phyloP scores from a whole-genome alignment of 2,329 filamentous ascomycete genomes.

The Venturia oleaginea region DNA sequence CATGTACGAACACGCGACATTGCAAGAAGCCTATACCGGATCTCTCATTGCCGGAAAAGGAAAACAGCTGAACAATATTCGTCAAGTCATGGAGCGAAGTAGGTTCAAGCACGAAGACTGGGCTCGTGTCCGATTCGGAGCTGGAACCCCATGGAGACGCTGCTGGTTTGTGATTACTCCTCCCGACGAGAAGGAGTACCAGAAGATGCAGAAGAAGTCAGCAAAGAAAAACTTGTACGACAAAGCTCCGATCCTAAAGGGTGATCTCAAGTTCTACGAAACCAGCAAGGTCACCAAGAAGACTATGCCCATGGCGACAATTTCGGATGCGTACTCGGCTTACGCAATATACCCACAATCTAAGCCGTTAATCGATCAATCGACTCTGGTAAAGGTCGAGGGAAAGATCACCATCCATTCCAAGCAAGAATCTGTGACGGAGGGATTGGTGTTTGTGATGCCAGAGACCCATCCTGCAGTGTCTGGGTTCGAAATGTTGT shows the following conservation, averaged over 20 bases:
- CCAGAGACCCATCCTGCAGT: conserved; percentile 89
- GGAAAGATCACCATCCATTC: conserved; percentile 83
- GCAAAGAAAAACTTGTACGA: conserved; percentile 82
- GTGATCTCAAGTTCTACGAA: conserved; percentile 92
- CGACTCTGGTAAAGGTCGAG: conserved; percentile 88
- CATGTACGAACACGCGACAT: conserved; percentile 85
- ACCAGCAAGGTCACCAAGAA: conserved; percentile 87
- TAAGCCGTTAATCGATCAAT: conserved; percentile 87
- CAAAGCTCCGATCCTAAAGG: conserved; percentile 61
- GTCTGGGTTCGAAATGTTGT: conserved; percentile 88
- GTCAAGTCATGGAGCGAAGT: conserved; percentile 73
- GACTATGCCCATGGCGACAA: conserved; percentile 77
- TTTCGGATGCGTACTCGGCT: conserved; percentile 81
- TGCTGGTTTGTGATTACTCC: conserved; percentile 95
- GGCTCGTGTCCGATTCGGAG: conserved; percentile 90
- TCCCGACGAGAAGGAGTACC: conserved; percentile 85
- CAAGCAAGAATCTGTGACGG: conserved; percentile 64
- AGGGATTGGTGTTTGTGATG: conserved; percentile 98
- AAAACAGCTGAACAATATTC: conserved; percentile 80
- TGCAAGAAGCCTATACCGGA: conserved; percentile 95
- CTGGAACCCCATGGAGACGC: conserved; percentile 88
- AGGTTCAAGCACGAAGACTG: conserved; percentile 77
- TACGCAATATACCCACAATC: conserved; percentile 95
- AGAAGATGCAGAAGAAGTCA: conserved; percentile 71
- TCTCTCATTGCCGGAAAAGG: conserved; percentile 93